Conservation (phyloP, 2,329 filamentous ascomycete genomes). For the Sporothrix curviconia region DNA sequence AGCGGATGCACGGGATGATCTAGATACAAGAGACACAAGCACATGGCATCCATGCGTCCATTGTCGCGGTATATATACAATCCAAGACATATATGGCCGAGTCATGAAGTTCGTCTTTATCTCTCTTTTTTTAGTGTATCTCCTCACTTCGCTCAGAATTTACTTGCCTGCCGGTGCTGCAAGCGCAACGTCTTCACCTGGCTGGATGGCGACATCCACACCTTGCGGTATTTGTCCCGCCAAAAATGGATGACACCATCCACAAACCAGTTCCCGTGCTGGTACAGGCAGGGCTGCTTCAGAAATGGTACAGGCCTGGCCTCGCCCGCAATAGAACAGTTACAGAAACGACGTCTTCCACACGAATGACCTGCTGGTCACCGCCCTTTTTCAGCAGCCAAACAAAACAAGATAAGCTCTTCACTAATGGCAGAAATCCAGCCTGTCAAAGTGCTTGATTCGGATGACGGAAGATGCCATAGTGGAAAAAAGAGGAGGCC, state of each 20-base stretch:
- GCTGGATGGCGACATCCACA: conserved; percentile 6
- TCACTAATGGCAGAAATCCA: no score
- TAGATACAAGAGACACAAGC: no score
- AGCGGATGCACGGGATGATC: not conserved
- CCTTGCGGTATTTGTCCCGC: not conserved
- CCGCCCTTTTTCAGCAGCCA: no score
- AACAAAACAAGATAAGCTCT: no score
- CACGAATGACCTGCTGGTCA: no score
- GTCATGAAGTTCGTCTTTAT: not conserved
- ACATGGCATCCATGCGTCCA: no score
- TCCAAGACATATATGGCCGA: not conserved
- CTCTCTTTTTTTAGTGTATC: not conserved
- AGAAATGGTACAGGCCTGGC: not conserved
- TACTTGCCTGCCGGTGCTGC: not conserved
- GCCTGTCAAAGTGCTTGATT: no score
- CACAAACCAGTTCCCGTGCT: no score
- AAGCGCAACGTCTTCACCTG: not conserved
- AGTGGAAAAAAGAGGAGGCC: not conserved
- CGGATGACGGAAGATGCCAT: conserved; percentile 6
- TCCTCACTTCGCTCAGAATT: not conserved
- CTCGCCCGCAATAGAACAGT: no score
- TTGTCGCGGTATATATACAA: no score
- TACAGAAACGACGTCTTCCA: no score
- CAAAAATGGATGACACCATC: conserved; percentile 3
- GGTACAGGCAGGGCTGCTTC: no score